phyloP scores from a whole-genome alignment of 2,329 filamentous ascomycete genomes.

The Hortaea sp. region DNA sequence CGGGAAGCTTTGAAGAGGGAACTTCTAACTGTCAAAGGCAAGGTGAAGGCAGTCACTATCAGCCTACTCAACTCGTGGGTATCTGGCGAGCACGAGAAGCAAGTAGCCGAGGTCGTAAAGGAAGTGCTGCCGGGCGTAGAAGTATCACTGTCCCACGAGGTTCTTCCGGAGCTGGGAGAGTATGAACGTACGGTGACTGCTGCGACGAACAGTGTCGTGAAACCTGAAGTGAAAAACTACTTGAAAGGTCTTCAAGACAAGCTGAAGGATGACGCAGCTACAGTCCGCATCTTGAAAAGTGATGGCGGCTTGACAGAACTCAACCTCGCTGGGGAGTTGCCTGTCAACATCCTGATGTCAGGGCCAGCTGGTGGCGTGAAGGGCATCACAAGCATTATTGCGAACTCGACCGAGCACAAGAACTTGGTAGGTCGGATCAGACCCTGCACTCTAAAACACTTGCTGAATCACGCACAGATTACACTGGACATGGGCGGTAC shows the following conservation, averaged over 20 bases:
- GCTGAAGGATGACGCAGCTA: conserved; percentile 14
- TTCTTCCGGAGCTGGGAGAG: conserved; percentile 18
- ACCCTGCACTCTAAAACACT: background rate
- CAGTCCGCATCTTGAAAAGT: conserved; percentile 17
- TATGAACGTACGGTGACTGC: conserved; percentile 18
- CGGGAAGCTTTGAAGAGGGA: conserved; percentile 13
- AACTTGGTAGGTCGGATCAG: conserved; percentile 6
- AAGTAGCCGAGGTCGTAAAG: conserved; percentile 15
- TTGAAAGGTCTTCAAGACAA: conserved; percentile 15
- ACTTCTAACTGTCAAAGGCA: conserved; percentile 17
- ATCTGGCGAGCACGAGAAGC: conserved; percentile 15
- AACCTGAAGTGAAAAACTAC: conserved; percentile 19
- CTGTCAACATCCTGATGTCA: conserved; percentile 19
- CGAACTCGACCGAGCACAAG: conserved; percentile 17
- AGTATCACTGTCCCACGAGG: conserved; percentile 16
- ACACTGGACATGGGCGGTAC: conserved; percentile 20
- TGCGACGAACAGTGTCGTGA: conserved; percentile 18
- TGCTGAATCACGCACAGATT: conserved; percentile 5
- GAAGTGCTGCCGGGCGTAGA: conserved; percentile 17
- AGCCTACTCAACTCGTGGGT: conserved; percentile 19
- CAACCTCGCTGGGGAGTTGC: conserved; percentile 13
- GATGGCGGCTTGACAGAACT: conserved; percentile 19
- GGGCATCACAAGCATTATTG: conserved; percentile 19
- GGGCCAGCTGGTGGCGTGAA: conserved; percentile 18
- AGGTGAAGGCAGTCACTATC: conserved; percentile 18